A percentile compares a stretch with the other conserved stretches of the same genome.
These are phyloP conservation scores for Glaciozyma martinii DNA, from an alignment of 768 basidiomycete genomes.

Conservation along the genomic window DNA sequence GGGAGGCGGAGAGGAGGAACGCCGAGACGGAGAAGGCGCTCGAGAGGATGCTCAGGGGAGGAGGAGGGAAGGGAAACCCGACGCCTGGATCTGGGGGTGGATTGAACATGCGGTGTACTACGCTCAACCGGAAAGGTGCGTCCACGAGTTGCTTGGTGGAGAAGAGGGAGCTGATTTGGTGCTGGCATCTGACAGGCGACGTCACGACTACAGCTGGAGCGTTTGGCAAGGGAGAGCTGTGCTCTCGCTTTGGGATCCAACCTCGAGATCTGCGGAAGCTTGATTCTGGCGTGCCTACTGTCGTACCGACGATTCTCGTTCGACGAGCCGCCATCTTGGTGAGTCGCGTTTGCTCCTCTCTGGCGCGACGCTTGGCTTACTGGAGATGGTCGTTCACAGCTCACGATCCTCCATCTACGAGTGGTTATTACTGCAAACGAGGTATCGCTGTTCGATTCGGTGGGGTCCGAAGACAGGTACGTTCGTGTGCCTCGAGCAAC, in stretches of 20 bases:
- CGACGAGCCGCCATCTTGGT: conserved; percentile 72
- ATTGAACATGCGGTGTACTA: conserved; percentile 25
- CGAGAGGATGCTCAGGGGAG: conserved; percentile 19
- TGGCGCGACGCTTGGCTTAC: background rate
- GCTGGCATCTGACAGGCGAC: conserved; percentile 46
- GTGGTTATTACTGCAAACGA: conserved; percentile 88
- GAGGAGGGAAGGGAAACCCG: conserved; percentile 1
- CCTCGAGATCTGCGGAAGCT: conserved; percentile 95
- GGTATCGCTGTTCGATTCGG: conserved; percentile 84
- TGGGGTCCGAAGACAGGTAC: conserved; percentile 52
- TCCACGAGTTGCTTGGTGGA: background rate
- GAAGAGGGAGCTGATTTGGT: background rate
- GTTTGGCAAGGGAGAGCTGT: conserved; percentile 83
- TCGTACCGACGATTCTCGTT: conserved; percentile 86
- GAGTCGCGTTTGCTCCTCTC: background rate
- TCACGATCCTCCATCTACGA: conserved; percentile 90
- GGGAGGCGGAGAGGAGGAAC: conserved; percentile 5
- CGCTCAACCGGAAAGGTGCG: conserved; percentile 18
- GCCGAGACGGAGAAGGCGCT: conserved; percentile 24
- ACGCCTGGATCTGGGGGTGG: background rate
- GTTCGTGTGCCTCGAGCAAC: background rate
- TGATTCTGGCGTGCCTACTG: conserved; percentile 50
- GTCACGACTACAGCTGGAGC: conserved; percentile 80
- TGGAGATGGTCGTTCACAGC: conserved; percentile 41
- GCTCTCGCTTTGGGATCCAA: conserved; percentile 74